phyloP scores from a whole-genome alignment of 2,329 filamentous ascomycete genomes.

The Nemania bipapillata region DNA sequence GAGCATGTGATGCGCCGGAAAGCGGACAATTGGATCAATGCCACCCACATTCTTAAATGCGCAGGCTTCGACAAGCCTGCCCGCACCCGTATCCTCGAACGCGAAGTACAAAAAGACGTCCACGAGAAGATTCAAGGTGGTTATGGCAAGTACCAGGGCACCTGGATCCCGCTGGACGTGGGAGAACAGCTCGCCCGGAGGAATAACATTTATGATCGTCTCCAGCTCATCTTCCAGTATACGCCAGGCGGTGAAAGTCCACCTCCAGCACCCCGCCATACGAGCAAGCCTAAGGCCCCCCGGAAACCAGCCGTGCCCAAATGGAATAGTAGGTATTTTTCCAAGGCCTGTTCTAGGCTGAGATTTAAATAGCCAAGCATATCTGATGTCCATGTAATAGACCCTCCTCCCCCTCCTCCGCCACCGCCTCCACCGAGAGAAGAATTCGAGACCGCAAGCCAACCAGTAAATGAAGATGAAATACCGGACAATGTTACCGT shows the following conservation, averaged over 20 bases:
- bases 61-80: slow-evolving; percentile 98
- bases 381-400: slow-evolving; percentile 46
- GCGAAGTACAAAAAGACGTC: slow-evolving; percentile 94
- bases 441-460: slow-evolving; percentile 71
- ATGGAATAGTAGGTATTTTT: slow-evolving; percentile 58
- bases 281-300: slow-evolving; percentile 83
- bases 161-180: slow-evolving; percentile 90
- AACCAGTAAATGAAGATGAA: slow-evolving; percentile 77
- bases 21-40: slow-evolving; percentile 97
- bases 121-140: slow-evolving; percentile 99
- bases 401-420: slow-evolving; percentile 57
- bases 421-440: slow-evolving; percentile 62
- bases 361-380: neutral
- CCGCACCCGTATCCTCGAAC: slow-evolving; percentile 90
- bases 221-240: slow-evolving; percentile 90
- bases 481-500: slow-evolving; percentile 85
- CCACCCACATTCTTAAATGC: slow-evolving; percentile 97
- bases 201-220: slow-evolving; percentile 85
- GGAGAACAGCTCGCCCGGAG: slow-evolving; percentile 84
- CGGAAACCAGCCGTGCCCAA: slow-evolving; percentile 74
- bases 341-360: neutral
- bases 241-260: slow-evolving; percentile 85
- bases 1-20: slow-evolving; percentile 96
- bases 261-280: slow-evolving; percentile 91
- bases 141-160: slow-evolving; percentile 98